phyloP scores from a whole-genome alignment of 1,139 yeast species.

The Geotrichum aggregatum region DNA sequence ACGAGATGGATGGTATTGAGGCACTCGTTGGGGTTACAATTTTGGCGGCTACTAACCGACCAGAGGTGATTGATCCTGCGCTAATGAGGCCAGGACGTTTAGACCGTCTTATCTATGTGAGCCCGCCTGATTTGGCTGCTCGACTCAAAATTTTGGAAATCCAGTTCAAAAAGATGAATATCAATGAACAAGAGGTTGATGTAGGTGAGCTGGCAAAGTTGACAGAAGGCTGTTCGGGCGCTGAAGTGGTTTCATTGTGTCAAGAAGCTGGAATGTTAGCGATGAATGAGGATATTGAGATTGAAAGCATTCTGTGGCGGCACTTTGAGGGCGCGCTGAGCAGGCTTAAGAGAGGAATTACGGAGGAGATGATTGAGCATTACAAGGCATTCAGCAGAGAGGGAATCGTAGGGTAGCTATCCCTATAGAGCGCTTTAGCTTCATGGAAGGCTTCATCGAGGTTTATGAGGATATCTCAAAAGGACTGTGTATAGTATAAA shows the following conservation, averaged over 20 bases:
- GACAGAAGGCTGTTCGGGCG: constrained; percentile 94
- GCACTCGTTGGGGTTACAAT: constrained; percentile 88
- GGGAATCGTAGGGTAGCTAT: constrained; percentile 14
- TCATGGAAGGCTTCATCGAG: too few relatives aligned
- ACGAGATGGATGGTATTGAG: constrained; percentile 95
- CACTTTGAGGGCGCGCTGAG: constrained; percentile 72
- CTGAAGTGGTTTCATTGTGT: constrained; percentile 85
- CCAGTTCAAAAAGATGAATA: constrained; percentile 54
- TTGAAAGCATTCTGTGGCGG: constrained; percentile 49
- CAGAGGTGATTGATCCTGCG: constrained; percentile 88
- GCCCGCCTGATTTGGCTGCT: constrained; percentile 82
- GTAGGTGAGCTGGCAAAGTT: constrained; percentile 51
- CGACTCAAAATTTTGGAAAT: constrained; percentile 71
- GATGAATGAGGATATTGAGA: constrained; percentile 67
- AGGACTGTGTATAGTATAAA: too few relatives aligned
- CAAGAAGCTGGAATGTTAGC: constrained; percentile 95
- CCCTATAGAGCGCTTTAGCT: too few relatives aligned
- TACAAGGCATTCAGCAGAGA: constrained; percentile 58
- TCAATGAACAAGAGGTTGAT: constrained; percentile 43
- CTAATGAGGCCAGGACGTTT: constrained; percentile 88
- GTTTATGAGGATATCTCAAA: too few relatives aligned
- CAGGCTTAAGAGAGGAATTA: constrained; percentile 71
- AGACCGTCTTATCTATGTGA: constrained; percentile 86
- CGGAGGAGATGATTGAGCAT: constrained; percentile 74
- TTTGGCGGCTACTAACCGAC: constrained; percentile 93